Evolutionary conservation across 2,329 filamentous ascomycete species (phyloP).

Genomic region (Aspergillus sp.): DNA sequence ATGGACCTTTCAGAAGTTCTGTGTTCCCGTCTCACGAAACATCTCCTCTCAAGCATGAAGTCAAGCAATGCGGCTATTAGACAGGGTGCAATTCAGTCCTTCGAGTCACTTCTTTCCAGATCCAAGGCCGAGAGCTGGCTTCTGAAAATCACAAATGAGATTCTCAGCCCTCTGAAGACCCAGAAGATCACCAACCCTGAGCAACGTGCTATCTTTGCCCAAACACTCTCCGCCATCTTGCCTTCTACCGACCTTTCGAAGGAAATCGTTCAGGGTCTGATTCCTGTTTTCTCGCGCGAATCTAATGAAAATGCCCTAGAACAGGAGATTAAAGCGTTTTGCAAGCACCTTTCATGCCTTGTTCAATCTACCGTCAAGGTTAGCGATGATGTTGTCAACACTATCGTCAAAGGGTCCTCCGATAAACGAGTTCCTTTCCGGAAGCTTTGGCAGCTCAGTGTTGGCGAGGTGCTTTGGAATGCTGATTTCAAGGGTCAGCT

Average conservation of each 20-base stretch:
- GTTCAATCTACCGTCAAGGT: constrained; percentile 58
- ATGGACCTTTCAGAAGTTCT: constrained; percentile 77
- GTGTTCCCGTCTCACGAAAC: constrained; percentile 70
- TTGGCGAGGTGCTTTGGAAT: constrained; percentile 66
- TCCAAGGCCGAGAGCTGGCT: constrained; percentile 57
- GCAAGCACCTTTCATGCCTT: constrained; percentile 59
- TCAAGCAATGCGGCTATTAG: constrained; percentile 79
- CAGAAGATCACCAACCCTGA: constrained; percentile 82
- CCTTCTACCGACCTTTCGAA: constrained; percentile 58
- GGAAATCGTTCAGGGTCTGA: constrained; percentile 63
- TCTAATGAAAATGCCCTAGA: constrained; percentile 78
- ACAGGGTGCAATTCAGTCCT: constrained; percentile 68
- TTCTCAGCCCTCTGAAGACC: constrained; percentile 72
- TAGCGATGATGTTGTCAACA: constrained; percentile 63
- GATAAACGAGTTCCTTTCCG: constrained; percentile 80
- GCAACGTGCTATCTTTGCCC: constrained; percentile 75
- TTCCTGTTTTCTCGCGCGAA: constrained; percentile 71
- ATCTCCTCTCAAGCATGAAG: constrained; percentile 83
- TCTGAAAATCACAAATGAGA: constrained; percentile 68
- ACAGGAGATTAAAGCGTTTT: constrained; percentile 69
- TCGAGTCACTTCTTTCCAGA: constrained; percentile 62
- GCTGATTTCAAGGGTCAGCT: constrained; percentile 45
- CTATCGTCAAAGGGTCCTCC: constrained; percentile 71
- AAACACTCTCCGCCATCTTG: constrained; percentile 67
- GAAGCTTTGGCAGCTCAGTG: constrained; percentile 72